A percentile compares a stretch with the other conserved stretches of the same genome.
phyloP scores from a whole-genome alignment of 2,329 filamentous ascomycete species.

The Cercospora sojina region DNA sequence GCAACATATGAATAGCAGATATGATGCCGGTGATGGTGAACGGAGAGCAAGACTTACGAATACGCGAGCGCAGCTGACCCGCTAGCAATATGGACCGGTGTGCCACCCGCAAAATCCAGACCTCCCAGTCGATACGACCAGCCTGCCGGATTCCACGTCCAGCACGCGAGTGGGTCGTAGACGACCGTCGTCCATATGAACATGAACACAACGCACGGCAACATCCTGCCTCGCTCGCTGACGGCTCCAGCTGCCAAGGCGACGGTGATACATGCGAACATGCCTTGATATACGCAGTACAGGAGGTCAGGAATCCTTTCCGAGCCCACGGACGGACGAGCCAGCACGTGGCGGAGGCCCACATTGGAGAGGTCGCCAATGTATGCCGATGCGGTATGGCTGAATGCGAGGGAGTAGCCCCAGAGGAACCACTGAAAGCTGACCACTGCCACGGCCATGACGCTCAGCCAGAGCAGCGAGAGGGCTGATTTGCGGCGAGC shows the following conservation, averaged over 20 bases:
- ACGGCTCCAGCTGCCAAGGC: constrained; percentile 81
- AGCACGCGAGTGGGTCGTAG: constrained; percentile 91
- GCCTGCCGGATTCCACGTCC: constrained; percentile 84
- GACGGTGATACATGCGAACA: constrained; percentile 85
- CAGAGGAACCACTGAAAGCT: constrained; percentile 96
- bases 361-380: constrained; percentile 80
- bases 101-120: constrained; percentile 85
- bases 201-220: constrained; percentile 88
- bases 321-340: constrained; percentile 71
- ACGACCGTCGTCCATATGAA: constrained; percentile 88
- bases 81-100: constrained; percentile 86
- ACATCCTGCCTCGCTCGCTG: constrained; percentile 82
- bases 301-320: constrained; percentile 74
- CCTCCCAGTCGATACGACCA: constrained; percentile 80
- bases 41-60: constrained; percentile 19
- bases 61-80: constrained; percentile 83
- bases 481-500: constrained; percentile 86
- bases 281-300: constrained; percentile 83
- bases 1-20: background rate
- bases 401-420: constrained; percentile 83
- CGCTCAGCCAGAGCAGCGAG: constrained; percentile 78
- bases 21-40: background rate
- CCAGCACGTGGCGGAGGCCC: constrained; percentile 74
- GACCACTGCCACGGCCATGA: constrained; percentile 76
- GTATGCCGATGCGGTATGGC: constrained; percentile 70